Evolutionary conservation across 2,329 filamentous ascomycete species (phyloP).

Genomic region (Daldinia sp.): DNA sequence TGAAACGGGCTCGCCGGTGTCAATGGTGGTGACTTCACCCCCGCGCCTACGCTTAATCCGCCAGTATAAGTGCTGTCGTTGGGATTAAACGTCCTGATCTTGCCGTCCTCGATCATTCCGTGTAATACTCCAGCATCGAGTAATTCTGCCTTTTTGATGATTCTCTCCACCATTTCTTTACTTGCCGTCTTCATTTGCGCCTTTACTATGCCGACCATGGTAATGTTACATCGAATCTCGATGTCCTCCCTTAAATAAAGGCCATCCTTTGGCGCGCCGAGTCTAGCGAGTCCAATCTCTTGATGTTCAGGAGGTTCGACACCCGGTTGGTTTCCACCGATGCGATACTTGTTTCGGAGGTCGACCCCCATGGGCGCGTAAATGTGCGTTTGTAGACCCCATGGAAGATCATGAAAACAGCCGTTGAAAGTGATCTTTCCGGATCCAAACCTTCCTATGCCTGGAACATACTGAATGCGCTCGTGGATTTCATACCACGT

Average conservation of each 20-base stretch:
- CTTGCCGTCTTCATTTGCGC: constrained; percentile 71
- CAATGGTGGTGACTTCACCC: constrained; percentile 41
- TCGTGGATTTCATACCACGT: constrained; percentile 79
- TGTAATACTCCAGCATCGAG: constrained; percentile 71
- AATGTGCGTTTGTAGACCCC: constrained; percentile 75
- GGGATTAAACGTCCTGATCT: constrained; percentile 65
- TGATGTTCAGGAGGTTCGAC: constrained; percentile 66
- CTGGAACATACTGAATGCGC: constrained; percentile 73
- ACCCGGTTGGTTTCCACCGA: constrained; percentile 73
- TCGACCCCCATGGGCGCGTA: constrained; percentile 74
- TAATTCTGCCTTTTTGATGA: constrained; percentile 76
- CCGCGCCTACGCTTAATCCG: constrained; percentile 32
- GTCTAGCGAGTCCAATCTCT: constrained; percentile 66
- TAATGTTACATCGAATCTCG: constrained; percentile 73
- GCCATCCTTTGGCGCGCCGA: constrained; percentile 70
- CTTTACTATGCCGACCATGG: constrained; percentile 71
- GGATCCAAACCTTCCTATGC: constrained; percentile 69
- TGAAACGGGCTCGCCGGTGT: constrained; percentile 39
- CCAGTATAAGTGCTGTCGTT: constrained; percentile 47
- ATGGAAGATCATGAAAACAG: constrained; percentile 76
- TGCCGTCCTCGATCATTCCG: constrained; percentile 73
- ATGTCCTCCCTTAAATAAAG: constrained; percentile 75
- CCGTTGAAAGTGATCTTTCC: constrained; percentile 74
- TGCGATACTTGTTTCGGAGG: constrained; percentile 72
- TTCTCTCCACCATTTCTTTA: constrained; percentile 71